Evolutionary conservation across 805 yeast species (phyloP).

Genomic region (Priceomyces fermenticarens): DNA sequence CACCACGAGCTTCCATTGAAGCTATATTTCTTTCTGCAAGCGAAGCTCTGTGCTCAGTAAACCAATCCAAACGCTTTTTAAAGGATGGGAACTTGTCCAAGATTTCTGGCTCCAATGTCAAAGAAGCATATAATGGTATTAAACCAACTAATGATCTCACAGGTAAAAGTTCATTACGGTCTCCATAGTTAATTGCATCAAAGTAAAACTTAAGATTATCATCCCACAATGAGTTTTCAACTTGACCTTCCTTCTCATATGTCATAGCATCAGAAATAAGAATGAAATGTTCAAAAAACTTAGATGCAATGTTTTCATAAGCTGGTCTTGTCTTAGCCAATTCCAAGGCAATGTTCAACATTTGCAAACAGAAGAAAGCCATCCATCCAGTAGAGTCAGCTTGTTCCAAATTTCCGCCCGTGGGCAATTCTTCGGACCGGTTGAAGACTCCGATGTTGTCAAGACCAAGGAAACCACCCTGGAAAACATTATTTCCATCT

Average conservation of each 20-base stretch:
- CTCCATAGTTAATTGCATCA: conserved; percentile 84
- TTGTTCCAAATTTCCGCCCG: conserved; percentile 87
- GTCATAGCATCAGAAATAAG: conserved; percentile 94
- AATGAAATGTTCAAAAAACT: conserved; percentile 89
- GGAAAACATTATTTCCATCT: conserved; percentile 85
- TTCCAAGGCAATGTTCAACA: conserved; percentile 90
- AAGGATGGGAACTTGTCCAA: conserved; percentile 77
- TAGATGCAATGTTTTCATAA: conserved; percentile 90
- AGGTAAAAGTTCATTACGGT: conserved; percentile 64
- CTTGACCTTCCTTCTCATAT: conserved; percentile 45
- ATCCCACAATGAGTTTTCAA: conserved; percentile 78
- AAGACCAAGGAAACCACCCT: conserved; percentile 90
- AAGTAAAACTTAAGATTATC: conserved; percentile 85
- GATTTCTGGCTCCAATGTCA: conserved; percentile 83
- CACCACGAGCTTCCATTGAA: conserved; percentile 75
- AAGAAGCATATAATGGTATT: conserved; percentile 85
- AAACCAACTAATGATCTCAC: conserved; percentile 88
- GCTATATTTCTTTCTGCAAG: conserved; percentile 83
- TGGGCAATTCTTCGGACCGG: conserved; percentile 89
- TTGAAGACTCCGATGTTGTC: conserved; percentile 93
- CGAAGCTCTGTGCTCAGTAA: conserved; percentile 62
- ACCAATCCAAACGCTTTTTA: conserved; percentile 81
- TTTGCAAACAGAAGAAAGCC: conserved; percentile 87
- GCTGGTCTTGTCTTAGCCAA: conserved; percentile 81
- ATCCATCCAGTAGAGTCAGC: conserved; percentile 98